Conservation (phyloP, 176 grass and related monocot species). For the Poa annua region DNA sequence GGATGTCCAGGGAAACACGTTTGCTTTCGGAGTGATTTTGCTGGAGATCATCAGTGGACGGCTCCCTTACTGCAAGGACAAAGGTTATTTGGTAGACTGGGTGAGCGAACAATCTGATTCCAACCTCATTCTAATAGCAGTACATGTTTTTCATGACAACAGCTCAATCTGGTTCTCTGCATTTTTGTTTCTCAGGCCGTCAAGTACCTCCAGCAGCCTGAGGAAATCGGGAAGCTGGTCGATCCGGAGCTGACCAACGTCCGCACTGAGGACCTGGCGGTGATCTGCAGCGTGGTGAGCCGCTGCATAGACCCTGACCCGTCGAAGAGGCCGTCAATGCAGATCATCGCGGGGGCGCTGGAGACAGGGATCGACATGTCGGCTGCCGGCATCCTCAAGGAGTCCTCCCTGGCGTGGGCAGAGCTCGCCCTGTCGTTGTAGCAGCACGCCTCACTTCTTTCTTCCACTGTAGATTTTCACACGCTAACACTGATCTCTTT, state of each 20-base stretch:
- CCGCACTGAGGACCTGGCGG: slow-evolving; percentile 63
- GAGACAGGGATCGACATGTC: slow-evolving; percentile 87
- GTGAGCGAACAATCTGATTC: slow-evolving; percentile 44
- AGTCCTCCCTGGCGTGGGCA: slow-evolving; percentile 81
- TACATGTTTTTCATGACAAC: too few species aligned
- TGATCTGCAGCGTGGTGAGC: slow-evolving; percentile 85
- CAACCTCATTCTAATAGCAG: neutral
- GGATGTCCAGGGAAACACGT: slow-evolving; percentile 77
- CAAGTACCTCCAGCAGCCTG: slow-evolving; percentile 72
- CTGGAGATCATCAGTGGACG: slow-evolving; percentile 96
- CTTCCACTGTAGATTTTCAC: slow-evolving; percentile 30
- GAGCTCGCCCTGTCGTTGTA: slow-evolving; percentile 79
- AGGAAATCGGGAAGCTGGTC: slow-evolving; percentile 77
- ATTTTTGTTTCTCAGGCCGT: slow-evolving; percentile 46
- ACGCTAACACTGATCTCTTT: neutral
- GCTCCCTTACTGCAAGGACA: slow-evolving; percentile 90
- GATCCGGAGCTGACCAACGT: slow-evolving; percentile 69
- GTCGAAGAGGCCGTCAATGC: slow-evolving; percentile 87
- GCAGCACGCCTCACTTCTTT: neutral
- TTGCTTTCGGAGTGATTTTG: slow-evolving; percentile 82
- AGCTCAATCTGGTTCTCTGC: neutral
- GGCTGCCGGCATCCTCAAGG: slow-evolving; percentile 70
- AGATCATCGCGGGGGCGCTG: slow-evolving; percentile 79
- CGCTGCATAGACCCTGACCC: slow-evolving; percentile 89
- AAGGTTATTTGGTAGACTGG: slow-evolving; percentile 80